Evolutionary conservation across 257 asterid genomes (phyloP), one percentile per base, ranked within the genome.

Genomic region (Capsicum chinense): DNA sequence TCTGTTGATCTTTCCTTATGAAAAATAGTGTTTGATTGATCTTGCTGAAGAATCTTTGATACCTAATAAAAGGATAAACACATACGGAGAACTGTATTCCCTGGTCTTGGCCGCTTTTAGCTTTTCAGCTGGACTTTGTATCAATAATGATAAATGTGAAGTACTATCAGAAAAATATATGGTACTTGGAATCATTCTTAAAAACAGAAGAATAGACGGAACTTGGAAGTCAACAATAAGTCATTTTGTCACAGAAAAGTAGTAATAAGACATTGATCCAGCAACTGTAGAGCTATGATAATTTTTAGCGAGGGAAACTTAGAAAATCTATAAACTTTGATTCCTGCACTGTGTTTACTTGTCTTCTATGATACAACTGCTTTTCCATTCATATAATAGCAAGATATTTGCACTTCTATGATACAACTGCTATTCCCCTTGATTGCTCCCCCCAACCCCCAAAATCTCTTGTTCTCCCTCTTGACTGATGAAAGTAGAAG

Each of bases 271-370:
- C 6, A n/a, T 73, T 6, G 0, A 73, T 47, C 42, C 80, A 33
- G 48, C 48, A 66, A 64, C 44, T 17, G 37, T 71, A 14, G 76
- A 68, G 78, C 52, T 37, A 68, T 67, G 76, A 68, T 68, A 7
- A 15, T 4, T 10, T 73, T 73, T 47, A 5, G 80, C 3, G 4
- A 47, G n/a, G 12, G 80, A n/a, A 47, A 73, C 42, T 0, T 19
- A 19, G 59, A 73, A 19, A n/a, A 48, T 73, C 17, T 47, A 19
- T 47, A 10, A 71, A 44, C 58, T 9, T 71, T 12, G 59, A 19
- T 15, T 47, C 80, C 80, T 48, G 42, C 47, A n/a, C 39, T 44
- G 58, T 19, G 10, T 48, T 47, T 48, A 50, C 42, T 39, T 48
- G 3, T 10, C 11, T 47, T 73, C 59, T 11, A 47, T 19, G 80